phyloP scores from a whole-genome alignment of 2,329 filamentous ascomycete genomes.

The Arthrobotrys megalospora region DNA sequence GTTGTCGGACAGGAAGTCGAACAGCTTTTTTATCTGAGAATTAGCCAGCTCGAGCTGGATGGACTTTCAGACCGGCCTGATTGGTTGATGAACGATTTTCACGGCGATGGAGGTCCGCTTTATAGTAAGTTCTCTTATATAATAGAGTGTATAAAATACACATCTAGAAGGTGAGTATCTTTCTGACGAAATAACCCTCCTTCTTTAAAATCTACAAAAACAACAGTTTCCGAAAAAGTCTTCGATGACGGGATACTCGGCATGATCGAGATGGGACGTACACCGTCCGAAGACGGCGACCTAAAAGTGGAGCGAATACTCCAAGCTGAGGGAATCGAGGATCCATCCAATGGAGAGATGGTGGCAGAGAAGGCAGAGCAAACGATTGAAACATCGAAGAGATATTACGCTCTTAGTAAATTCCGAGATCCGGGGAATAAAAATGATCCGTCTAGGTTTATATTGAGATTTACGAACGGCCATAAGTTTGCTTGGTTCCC shows the following conservation, averaged over 20 bases:
- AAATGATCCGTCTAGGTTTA: conserved; percentile 14
- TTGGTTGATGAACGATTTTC: conserved; percentile 21
- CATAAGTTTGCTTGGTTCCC: conserved; percentile 30
- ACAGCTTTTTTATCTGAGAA: conserved; percentile 20
- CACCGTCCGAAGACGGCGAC: background rate
- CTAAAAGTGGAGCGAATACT: background rate
- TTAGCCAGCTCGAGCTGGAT: background rate
- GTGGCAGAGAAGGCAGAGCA: background rate
- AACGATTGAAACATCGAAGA: background rate
- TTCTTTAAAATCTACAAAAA: background rate
- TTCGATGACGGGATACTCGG: conserved; percentile 12
- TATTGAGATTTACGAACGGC: conserved; percentile 38
- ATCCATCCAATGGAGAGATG: background rate
- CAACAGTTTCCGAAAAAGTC: conserved; percentile 38
- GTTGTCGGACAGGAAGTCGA: conserved; percentile 22
- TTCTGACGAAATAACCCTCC: background rate
- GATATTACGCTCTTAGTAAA: conserved; percentile 13
- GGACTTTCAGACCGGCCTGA: background rate
- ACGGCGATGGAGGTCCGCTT: background rate
- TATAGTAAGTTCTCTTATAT: conserved; percentile 27
- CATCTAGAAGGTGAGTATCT: no score
- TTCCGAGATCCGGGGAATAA: background rate
- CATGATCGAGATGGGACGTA: conserved; percentile 26
- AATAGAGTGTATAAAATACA: no score
- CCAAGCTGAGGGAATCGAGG: background rate